Evolutionary conservation across 2,329 filamentous ascomycete genomes (phyloP).

Genomic region (Aspergillus phoenicis): DNA sequence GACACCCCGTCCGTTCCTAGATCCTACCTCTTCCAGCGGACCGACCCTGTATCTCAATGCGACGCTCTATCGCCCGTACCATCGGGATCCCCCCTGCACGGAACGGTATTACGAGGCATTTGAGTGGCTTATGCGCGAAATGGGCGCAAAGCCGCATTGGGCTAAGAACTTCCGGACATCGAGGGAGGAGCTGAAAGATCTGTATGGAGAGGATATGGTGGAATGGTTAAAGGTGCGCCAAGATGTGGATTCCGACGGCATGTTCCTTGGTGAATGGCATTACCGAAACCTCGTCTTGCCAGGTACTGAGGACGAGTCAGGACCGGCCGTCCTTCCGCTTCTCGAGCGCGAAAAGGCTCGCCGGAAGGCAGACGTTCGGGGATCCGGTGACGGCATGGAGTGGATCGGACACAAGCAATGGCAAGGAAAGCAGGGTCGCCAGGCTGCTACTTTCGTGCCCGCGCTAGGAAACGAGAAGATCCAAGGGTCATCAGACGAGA

Average conservation of each 20-base stretch:
- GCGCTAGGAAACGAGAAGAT: slow-evolving; percentile 16
- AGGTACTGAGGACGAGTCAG: slow-evolving; percentile 20
- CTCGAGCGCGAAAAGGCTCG: slow-evolving; percentile 48
- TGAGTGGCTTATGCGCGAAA: slow-evolving; percentile 84
- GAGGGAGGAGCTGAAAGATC: slow-evolving; percentile 62
- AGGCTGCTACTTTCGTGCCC: slow-evolving; percentile 10
- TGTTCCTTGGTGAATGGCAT: slow-evolving; percentile 93
- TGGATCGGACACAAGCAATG: slow-evolving; percentile 44
- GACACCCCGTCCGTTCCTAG: slow-evolving; percentile 65
- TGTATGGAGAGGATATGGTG: slow-evolving; percentile 70
- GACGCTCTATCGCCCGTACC: slow-evolving; percentile 82
- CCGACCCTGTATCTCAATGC: slow-evolving; percentile 88
- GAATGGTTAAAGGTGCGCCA: slow-evolving; percentile 70
- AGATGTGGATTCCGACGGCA: slow-evolving; percentile 74
- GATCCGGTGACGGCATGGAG: slow-evolving; percentile 45
- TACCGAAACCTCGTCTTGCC: slow-evolving; percentile 63
- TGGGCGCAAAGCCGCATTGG: slow-evolving; percentile 84
- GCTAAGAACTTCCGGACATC: slow-evolving; percentile 80
- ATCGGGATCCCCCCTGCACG: slow-evolving; percentile 73
- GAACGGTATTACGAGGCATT: slow-evolving; percentile 84
- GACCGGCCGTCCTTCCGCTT: slow-evolving; percentile 35
- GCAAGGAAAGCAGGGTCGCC: slow-evolving; percentile 18
- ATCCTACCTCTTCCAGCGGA: slow-evolving; percentile 67
- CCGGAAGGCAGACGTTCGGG: slow-evolving; percentile 28
- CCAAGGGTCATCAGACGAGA: slow-evolving; percentile 8